A percentile compares a stretch with the other conserved stretches of the same genome.
Conservation (phyloP, 768 basidiomycete genomes). For the Cystobasidiopsis lactophilus region DNA sequence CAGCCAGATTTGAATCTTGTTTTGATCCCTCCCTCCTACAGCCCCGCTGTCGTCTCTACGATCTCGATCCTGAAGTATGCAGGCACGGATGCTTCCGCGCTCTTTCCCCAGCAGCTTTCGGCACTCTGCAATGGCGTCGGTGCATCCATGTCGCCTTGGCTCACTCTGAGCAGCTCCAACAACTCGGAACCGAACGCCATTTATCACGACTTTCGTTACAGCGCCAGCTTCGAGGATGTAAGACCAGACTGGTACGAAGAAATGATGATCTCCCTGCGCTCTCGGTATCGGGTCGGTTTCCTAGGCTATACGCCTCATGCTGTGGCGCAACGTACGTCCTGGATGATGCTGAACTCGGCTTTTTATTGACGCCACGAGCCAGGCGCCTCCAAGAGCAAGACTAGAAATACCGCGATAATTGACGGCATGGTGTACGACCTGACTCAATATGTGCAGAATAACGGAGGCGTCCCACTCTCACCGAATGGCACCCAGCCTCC, state of each 20-base stretch:
- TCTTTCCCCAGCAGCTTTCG: conserved; percentile 93
- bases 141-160: conserved; percentile 62
- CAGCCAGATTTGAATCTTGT: conserved; percentile 11
- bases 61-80: conserved; percentile 28
- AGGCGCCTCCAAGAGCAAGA: conserved; percentile 36
- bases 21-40: not conserved
- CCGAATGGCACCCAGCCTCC: conserved; percentile 14
- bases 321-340: conserved; percentile 31
- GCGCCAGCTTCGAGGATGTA: conserved; percentile 41
- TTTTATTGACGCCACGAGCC: too few species aligned
- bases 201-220: conserved; percentile 80
- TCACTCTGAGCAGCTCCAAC: conserved; percentile 55
- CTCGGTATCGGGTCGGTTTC: conserved; percentile 67
- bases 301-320: conserved; percentile 59
- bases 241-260: conserved; percentile 70
- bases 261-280: conserved; percentile 67
- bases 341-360: too few species aligned
- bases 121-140: conserved; percentile 73
- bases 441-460: conserved; percentile 49
- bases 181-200: conserved; percentile 43
- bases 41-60: not conserved
- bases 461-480: conserved; percentile 24
- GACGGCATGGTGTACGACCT: conserved; percentile 69
- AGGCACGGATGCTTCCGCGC: conserved; percentile 43
- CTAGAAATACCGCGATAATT: conserved; percentile 48